Evolutionary conservation across 495 filamentous ascomycete species (phyloP).

Genomic region (Neurospora tetrasperma): DNA sequence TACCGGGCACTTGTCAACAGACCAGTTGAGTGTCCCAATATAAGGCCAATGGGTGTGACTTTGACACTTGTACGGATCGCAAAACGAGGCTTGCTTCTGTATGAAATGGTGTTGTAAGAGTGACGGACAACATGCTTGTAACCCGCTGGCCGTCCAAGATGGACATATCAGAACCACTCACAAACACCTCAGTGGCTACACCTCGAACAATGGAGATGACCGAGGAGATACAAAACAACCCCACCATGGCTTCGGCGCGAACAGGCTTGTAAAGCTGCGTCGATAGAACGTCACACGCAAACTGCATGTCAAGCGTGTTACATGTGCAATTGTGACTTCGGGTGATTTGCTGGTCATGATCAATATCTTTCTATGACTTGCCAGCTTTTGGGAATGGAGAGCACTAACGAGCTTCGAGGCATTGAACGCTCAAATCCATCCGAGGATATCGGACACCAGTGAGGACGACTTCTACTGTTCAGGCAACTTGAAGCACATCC

Average conservation of each 20-base stretch:
- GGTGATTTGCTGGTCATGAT: background rate
- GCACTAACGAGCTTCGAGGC: background rate
- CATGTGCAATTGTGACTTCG: background rate
- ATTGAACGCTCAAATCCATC: background rate
- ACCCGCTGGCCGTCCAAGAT: background rate
- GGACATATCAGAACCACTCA: background rate
- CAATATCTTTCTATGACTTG: background rate
- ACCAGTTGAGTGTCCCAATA: background rate
- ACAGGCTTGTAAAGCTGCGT: background rate
- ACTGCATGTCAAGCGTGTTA: background rate
- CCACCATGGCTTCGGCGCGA: background rate
- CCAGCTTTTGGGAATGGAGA: background rate
- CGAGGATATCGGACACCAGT: background rate
- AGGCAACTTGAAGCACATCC: background rate
- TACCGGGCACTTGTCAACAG: background rate
- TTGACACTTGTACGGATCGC: background rate
- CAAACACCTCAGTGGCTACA: background rate
- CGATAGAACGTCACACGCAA: background rate
- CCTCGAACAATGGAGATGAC: background rate
- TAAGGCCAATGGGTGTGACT: background rate
- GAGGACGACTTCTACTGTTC: background rate
- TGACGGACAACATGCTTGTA: background rate
- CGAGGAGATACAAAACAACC: background rate
- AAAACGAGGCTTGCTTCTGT: background rate
- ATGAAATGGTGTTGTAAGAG: background rate